These are phyloP conservation scores for Panaeolus cyanescens DNA, from an alignment of 768 basidiomycete genomes.

Conservation along the genomic window DNA sequence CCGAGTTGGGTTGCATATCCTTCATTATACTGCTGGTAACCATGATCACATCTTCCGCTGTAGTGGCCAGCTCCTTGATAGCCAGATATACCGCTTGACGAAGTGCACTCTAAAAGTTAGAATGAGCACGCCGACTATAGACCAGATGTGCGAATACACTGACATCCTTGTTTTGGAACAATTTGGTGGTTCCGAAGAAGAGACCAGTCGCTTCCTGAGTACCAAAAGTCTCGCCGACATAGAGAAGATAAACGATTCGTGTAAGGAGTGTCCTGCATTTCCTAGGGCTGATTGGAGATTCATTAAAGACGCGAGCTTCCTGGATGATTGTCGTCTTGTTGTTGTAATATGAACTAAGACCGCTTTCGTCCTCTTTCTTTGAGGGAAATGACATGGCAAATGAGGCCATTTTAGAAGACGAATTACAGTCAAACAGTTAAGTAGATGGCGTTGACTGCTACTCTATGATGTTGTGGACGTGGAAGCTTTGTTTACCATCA, in stretches of 20 bases:
- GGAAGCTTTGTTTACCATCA: slow-evolving; percentile 41
- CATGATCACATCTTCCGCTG: slow-evolving; percentile 99
- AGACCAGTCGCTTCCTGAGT: slow-evolving; percentile 96
- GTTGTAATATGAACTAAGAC: slow-evolving; percentile 90
- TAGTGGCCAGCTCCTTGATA: slow-evolving; percentile 94
- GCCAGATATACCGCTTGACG: slow-evolving; percentile 98
- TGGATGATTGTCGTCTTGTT: slow-evolving; percentile 99
- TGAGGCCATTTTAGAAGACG: slow-evolving; percentile 42
- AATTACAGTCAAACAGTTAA: slow-evolving; percentile 9
- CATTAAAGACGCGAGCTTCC: slow-evolving; percentile 98
- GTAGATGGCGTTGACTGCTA: slow-evolving; percentile 7
- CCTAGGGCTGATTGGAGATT: slow-evolving; percentile 96
- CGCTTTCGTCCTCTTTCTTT: slow-evolving; percentile 97
- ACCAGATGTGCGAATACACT: slow-evolving; percentile 34
- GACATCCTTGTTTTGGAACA: slow-evolving; percentile 99
- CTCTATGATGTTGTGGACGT: slow-evolving; percentile 34
- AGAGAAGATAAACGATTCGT: slow-evolving; percentile 93
- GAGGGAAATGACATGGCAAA: slow-evolving; percentile 76
- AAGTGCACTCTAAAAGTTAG: slow-evolving; percentile 75
- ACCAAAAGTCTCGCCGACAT: slow-evolving; percentile 92
- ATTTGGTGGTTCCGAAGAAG: slow-evolving; percentile 98
- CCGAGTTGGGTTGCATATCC: slow-evolving; percentile 99
- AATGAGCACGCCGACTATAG: slow-evolving; percentile 1
- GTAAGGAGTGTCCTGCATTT: slow-evolving; percentile 97
- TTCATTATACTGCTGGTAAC: slow-evolving; percentile 99